phyloP scores from a whole-genome alignment of 2,329 filamentous ascomycete genomes.

The Onygena corvina region DNA sequence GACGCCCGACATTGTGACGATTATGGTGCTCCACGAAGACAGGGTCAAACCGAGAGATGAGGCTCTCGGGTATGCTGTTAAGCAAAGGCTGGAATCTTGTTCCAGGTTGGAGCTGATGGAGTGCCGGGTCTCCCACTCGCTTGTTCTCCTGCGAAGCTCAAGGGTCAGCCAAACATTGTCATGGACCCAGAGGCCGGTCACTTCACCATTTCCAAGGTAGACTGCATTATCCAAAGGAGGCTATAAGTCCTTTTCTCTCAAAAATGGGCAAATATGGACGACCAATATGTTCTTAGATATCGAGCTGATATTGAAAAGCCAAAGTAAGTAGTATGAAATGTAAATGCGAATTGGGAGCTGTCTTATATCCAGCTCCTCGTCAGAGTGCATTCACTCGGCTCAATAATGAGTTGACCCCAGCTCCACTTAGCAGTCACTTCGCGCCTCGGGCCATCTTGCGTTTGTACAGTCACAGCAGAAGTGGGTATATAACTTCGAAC shows the following conservation, averaged over 20 bases:
- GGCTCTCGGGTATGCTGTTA: slow-evolving; percentile 31
- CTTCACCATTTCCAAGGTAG: not conserved
- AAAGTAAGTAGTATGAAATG: too few species aligned
- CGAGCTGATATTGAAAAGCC: too few species aligned
- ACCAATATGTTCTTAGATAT: too few species aligned
- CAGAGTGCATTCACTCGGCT: too few species aligned
- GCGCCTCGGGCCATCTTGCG: too few species aligned
- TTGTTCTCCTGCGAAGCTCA: not conserved
- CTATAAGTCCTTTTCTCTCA: too few species aligned
- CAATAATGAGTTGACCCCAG: too few species aligned
- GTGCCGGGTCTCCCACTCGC: slow-evolving; percentile 14
- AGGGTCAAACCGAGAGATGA: slow-evolving; percentile 31
- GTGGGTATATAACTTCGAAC: too few species aligned
- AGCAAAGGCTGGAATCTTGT: slow-evolving; percentile 27
- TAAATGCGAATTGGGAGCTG: too few species aligned
- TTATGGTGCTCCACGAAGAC: slow-evolving; percentile 34
- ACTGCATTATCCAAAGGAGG: not conserved
- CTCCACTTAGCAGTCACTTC: too few species aligned
- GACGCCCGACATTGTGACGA: slow-evolving; percentile 32
- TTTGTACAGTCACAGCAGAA: too few species aligned
- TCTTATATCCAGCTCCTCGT: too few species aligned
- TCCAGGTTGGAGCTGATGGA: slow-evolving; percentile 21
- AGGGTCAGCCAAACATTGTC: not conserved
- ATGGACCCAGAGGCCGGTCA: not conserved
- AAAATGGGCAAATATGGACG: not conserved